Evolutionary conservation across 306 rosid species (phyloP).

Genomic region (Quillaja saponaria): DNA sequence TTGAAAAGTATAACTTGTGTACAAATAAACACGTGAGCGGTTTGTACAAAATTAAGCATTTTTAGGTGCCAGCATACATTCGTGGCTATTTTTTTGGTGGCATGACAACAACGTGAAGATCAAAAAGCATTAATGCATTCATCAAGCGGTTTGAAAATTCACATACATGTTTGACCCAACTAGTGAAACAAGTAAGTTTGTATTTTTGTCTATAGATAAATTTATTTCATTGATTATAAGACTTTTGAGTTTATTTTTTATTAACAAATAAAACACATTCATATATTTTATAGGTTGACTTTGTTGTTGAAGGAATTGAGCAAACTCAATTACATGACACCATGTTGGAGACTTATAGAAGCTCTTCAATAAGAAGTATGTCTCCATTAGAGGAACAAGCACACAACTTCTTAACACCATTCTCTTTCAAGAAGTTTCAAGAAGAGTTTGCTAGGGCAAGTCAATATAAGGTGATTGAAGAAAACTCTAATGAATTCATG

Average conservation of each 20-base stretch:
- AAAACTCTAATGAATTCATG: background rate
- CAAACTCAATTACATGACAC: too few species aligned
- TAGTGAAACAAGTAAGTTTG: background rate
- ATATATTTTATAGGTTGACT: background rate
- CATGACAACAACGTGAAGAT: background rate
- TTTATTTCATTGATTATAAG: background rate
- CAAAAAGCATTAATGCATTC: background rate
- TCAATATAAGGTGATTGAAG: background rate
- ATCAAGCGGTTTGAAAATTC: background rate
- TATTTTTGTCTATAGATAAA: background rate
- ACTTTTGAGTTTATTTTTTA: background rate
- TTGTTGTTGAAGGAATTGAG: background rate
- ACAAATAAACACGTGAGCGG: background rate
- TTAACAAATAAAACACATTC: too few species aligned
- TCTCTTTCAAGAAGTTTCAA: background rate
- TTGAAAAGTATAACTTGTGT: background rate
- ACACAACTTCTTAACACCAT: background rate
- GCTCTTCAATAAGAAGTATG: background rate
- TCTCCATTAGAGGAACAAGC: background rate
- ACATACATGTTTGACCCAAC: background rate
- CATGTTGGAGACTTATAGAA: too few species aligned
- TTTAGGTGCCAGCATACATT: background rate
- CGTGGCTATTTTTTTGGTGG: background rate
- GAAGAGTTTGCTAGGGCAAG: background rate
- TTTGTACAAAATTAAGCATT: background rate